Base-by-base conservation (phyloP, 2,329 filamentous ascomycete genomes). In the Penicillium sp. region DNA sequence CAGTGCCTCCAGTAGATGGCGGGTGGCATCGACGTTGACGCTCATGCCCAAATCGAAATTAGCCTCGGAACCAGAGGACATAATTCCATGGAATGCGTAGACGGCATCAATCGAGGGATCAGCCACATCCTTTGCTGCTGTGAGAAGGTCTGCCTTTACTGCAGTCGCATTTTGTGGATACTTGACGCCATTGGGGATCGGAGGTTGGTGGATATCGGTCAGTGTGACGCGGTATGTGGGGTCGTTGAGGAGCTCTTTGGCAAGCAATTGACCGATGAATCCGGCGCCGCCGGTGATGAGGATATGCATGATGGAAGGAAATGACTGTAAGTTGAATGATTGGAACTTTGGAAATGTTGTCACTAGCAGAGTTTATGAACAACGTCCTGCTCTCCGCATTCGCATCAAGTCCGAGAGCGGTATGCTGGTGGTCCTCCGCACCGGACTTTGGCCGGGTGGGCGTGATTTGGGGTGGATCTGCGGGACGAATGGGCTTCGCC, bases 61-160 rank as follows among this genome's bases (percentile, higher is more conserved):
- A 43, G 83, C 82, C 72, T 88, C 85, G 16, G 84, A 83, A 6
- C 84, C 85, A 13, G 82, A 81, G 0, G 85, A 88, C 86, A 88
- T 88, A 77, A 88, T 86, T 60, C 86, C 86, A 71, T 88, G 86
- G 69, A 88, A 84, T 64, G 86, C 77, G 73, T 85, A 88, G 57
- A 83, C 78, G 47, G 82, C 81, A 58, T 81, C 76, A 3, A 85
- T 74, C 1, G 80, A 78, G 26, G 75, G 72, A 25, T 72, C 62
- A 33, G 77, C 72, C 5, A 79, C 59, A 13, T 66, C 61, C 23
- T 68, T 66, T 19, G 79, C 77, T 4, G 76, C 75, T 1, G 70
- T 68, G 14, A 84, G 76, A 2, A 87, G 77, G 67, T 88, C 85
- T 10, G 82, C 80, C 26, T 78, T 77, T 44, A 85, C 59, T 37